These are phyloP conservation scores for Penicillium paxilli DNA, from an alignment of 495 filamentous ascomycete genomes.

Conservation along the genomic window DNA sequence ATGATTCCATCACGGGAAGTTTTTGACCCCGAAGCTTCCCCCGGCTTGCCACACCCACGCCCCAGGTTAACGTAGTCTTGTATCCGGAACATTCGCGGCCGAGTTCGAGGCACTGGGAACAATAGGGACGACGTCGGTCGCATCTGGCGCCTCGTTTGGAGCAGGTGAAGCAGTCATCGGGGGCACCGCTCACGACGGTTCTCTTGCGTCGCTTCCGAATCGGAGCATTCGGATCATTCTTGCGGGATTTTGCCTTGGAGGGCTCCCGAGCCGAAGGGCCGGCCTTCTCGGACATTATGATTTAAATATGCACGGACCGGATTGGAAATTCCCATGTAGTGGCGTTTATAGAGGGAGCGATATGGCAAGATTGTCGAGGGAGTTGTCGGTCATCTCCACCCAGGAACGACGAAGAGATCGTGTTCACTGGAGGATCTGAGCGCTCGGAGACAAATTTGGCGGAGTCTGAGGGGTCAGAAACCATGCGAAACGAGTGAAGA, in stretches of 20 bases:
- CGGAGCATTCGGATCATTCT: slow-evolving; percentile 24
- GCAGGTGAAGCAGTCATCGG: slow-evolving; percentile 96
- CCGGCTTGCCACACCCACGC: slow-evolving; percentile 92
- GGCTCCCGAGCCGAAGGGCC: slow-evolving; percentile 17
- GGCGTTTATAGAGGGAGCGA: neutral
- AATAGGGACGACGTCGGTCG: slow-evolving; percentile 92
- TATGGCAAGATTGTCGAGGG: neutral
- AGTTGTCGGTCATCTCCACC: neutral
- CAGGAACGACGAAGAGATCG: neutral
- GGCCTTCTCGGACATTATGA: slow-evolving; percentile 20
- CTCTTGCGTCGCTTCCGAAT: slow-evolving; percentile 79
- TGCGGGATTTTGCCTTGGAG: slow-evolving; percentile 30
- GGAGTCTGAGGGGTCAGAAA: neutral
- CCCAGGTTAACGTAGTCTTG: slow-evolving; percentile 97
- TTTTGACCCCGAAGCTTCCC: slow-evolving; percentile 91
- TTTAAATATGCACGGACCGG: slow-evolving; percentile 4
- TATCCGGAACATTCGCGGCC: slow-evolving; percentile 96
- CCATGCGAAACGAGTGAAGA: neutral
- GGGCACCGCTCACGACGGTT: slow-evolving; percentile 84
- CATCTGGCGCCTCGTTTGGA: slow-evolving; percentile 78
- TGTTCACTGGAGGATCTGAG: slow-evolving; percentile 9
- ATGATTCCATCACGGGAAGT: slow-evolving; percentile 64
- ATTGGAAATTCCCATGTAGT: slow-evolving; percentile 16
- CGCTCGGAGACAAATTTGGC: neutral
- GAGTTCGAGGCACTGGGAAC: slow-evolving; percentile 87